A percentile compares a stretch with the other conserved stretches of the same genome.
These are phyloP conservation scores for Trichoderma simmonsii DNA, from an alignment of 2,329 filamentous ascomycete species.

Conservation along the genomic window DNA sequence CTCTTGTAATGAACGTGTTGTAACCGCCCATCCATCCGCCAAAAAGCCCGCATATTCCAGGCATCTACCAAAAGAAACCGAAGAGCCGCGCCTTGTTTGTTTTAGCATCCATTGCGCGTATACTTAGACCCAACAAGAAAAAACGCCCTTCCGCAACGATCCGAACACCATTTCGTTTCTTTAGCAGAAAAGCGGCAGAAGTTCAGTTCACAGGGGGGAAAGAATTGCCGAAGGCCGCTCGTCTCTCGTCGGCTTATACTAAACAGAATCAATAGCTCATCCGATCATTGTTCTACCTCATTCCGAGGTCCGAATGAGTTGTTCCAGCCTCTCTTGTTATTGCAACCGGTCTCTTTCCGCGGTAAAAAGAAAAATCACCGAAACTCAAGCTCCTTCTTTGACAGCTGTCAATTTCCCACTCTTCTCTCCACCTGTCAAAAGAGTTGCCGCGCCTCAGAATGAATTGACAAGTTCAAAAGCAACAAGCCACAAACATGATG, in stretches of 20 bases:
- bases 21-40: background rate
- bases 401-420: too few relatives aligned
- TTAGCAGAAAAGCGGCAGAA: background rate
- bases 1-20: background rate
- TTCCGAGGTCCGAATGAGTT: background rate
- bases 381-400: background rate
- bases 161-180: background rate
- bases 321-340: background rate
- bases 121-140: background rate
- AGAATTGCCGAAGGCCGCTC: background rate
- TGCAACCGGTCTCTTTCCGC: background rate
- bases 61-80: background rate
- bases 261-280: background rate
- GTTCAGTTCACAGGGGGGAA: background rate
- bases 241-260: background rate
- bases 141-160: background rate
- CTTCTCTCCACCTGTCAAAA: too few relatives aligned
- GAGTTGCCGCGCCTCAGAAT: too few relatives aligned
- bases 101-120: background rate
- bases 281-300: background rate
- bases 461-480: background rate
- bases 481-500: background rate
- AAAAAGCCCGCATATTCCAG: background rate
- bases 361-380: background rate
- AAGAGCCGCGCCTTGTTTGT: background rate